Evolutionary conservation across 2,329 filamentous ascomycete species (phyloP).

Genomic region (Camptophora hylomeconis): DNA sequence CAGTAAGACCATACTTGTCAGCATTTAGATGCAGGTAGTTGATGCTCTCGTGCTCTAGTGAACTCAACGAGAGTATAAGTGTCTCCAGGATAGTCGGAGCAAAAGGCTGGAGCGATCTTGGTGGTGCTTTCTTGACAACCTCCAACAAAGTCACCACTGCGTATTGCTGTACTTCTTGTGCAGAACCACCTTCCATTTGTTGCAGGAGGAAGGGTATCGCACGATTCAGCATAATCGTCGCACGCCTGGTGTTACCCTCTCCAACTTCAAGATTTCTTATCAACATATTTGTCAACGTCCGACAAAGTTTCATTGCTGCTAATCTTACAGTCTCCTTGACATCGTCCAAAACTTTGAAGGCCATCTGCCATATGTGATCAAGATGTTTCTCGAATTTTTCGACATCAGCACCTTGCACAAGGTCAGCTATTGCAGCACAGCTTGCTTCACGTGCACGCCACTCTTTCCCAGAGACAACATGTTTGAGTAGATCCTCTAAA

Average conservation of each 20-base stretch:
- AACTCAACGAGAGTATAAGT: constrained; percentile 69
- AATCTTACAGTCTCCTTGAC: constrained; percentile 82
- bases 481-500: constrained; percentile 72
- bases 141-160: constrained; percentile 72
- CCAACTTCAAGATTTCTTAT: constrained; percentile 76
- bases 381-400: constrained; percentile 73
- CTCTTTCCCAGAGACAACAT: constrained; percentile 67
- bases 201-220: constrained; percentile 86
- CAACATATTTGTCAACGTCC: constrained; percentile 70
- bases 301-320: constrained; percentile 69
- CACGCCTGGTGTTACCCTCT: constrained; percentile 49
- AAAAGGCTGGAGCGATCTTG: constrained; percentile 64
- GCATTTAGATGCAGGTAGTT: constrained; percentile 90
- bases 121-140: constrained; percentile 73
- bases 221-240: constrained; percentile 67
- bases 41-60: constrained; percentile 74
- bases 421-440: constrained; percentile 76
- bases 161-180: constrained; percentile 75
- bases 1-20: constrained; percentile 67
- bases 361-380: constrained; percentile 68
- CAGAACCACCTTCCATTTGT: constrained; percentile 65
- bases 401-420: constrained; percentile 68
- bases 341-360: constrained; percentile 87
- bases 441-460: constrained; percentile 90
- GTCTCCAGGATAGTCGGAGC: constrained; percentile 70